Conservation (phyloP, 805 yeast species). For the Teunomyces atbi region DNA sequence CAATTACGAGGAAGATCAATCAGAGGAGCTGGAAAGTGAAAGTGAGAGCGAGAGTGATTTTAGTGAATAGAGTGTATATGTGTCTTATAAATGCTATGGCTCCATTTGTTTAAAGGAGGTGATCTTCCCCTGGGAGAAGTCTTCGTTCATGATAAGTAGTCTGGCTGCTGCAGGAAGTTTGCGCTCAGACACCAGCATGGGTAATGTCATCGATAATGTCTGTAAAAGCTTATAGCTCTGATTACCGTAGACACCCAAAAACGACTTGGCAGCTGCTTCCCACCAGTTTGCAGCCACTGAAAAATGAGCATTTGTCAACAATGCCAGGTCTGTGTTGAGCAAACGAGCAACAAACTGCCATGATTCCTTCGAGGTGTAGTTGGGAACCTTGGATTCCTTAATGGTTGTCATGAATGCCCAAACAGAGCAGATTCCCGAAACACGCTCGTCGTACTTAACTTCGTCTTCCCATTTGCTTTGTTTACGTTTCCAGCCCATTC, state of each 20-base stretch:
- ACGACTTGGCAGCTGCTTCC: conserved; percentile 71
- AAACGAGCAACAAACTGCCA: conserved; percentile 79
- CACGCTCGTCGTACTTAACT: conserved; percentile 74
- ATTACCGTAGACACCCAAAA: conserved; percentile 56
- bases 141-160: conserved; percentile 74
- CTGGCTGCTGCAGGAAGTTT: conserved; percentile 78
- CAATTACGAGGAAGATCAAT: conserved; percentile 28
- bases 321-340: conserved; percentile 52
- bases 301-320: conserved; percentile 67
- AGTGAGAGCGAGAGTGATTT: conserved; percentile 7
- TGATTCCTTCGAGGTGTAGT: conserved; percentile 18
- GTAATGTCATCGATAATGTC: conserved; percentile 50
- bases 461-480: conserved; percentile 59
- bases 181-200: conserved; percentile 47
- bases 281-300: conserved; percentile 81
- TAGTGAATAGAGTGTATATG: conserved; percentile 42
- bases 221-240: conserved; percentile 68
- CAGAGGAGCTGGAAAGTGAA: not conserved
- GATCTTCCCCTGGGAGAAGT: conserved; percentile 56
- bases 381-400: conserved; percentile 27
- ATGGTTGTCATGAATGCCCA: conserved; percentile 67
- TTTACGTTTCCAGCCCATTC: conserved; percentile 85
- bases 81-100: conserved; percentile 12
- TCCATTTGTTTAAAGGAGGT: conserved; percentile 48
- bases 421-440: conserved; percentile 80